Base-by-base conservation (phyloP, 169 alveolate genomes). In the Toxoplasma gondii region DNA sequence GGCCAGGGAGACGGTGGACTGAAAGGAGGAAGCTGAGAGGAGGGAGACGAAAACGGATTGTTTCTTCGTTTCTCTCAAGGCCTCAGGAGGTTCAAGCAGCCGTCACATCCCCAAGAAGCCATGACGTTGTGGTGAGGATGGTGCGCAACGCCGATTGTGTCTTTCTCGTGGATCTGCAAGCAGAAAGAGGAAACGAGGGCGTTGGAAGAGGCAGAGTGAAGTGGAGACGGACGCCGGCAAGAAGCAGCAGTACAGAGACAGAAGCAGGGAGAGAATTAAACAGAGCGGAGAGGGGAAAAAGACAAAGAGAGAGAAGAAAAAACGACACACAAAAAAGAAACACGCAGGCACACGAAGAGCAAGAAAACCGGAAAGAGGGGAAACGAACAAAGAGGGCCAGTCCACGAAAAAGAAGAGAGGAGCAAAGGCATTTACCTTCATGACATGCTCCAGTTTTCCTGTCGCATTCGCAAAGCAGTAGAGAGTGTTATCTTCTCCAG, bases 31-130 rank as follows among this genome's bases (percentile, higher is more conserved):
- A 49, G 58, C 4, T 12, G 58, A 49, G 58, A 49, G 58, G 22
- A 12, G 4, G 4, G 58, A 49, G n/a, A n/a, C n/a, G 58, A 49
- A 49, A 49, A 49, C 12, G 4, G 22, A 12, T 7, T 49, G 22
- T 49, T 49, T 64, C 22, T 19, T 19, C 88, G 17, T 10, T 36
- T 38, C 36, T 36, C 31, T 93, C 64, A 93, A 38, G 93, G 93
- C 38, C 74, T 45, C 38, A 93, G 91, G 27, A 93, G 74, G 22
- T 93, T 84, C 22, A 93, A 70, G 45, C 88, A 74, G 93, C 95
- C 95, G 69, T 93, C 95, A 53, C 86, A 69, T 9, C 95, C 95
- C 95, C 95, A 93, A 10, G 95, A 78, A 27, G 91, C 95, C 83
- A 93, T 84, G 58, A 93, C 90, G 81, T 58, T 84, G 69, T 86